Conservation (phyloP, 352 stramenopile genomes). For the Poterioochromonas sp. region DNA sequence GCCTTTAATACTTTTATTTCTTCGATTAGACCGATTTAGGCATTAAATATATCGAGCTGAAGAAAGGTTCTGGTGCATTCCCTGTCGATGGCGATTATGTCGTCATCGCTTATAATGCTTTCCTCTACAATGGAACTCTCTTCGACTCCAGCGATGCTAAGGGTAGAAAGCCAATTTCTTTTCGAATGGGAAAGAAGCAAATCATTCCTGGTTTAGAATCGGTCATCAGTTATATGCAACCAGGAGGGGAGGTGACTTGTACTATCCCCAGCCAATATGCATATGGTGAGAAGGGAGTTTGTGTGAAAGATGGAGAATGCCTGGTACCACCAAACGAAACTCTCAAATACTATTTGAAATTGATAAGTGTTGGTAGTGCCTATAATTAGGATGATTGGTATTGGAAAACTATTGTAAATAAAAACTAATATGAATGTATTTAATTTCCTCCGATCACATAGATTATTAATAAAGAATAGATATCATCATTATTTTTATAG, state of each 20-base stretch:
- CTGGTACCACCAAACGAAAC: slow-evolving; percentile 16
- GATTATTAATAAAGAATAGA: too few species aligned
- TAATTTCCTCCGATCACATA: too few species aligned
- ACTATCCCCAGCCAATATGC: neutral
- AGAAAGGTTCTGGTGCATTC: neutral
- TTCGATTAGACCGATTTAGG: slow-evolving; percentile 6
- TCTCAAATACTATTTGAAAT: neutral
- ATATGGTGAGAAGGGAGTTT: slow-evolving; percentile 6
- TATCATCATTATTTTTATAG: too few species aligned
- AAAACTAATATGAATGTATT: too few species aligned
- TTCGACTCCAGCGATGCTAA: neutral
- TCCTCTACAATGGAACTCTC: neutral
- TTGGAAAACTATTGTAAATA: too few species aligned
- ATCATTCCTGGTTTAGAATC: neutral
- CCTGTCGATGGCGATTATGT: neutral
- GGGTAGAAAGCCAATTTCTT: neutral
- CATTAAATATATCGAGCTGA: slow-evolving; percentile 17
- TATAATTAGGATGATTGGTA: slow-evolving; percentile 20
- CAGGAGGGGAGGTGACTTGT: neutral
- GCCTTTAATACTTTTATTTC: too few species aligned
- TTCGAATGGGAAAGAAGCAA: neutral
- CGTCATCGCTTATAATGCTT: neutral
- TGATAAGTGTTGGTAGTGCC: neutral
- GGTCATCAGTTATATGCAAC: neutral
- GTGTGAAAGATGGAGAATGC: neutral